Conservation (phyloP, 163 green algal species). For the Coccomyxa subellipsoidea region DNA sequence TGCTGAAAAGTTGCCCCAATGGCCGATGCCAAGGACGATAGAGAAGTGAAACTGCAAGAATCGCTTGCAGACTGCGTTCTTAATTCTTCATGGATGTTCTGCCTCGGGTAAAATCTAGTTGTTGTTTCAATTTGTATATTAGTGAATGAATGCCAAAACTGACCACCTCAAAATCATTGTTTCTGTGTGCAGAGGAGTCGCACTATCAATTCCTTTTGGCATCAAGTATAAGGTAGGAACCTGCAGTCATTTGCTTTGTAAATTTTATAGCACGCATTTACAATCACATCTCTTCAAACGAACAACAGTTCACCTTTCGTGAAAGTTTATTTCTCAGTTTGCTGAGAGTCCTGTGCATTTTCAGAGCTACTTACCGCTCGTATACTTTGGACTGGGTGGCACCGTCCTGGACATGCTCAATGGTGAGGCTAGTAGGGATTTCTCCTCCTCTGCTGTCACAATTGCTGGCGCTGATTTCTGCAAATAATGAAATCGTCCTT, state of each 20-base stretch:
- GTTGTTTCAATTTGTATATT: neutral
- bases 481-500: neutral
- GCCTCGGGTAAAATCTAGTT: neutral
- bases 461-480: neutral
- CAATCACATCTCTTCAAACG: neutral
- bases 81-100: neutral
- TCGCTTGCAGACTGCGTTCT: neutral
- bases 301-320: neutral
- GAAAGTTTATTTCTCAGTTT: neutral
- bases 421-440: neutral
- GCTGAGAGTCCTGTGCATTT: neutral
- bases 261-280: neutral
- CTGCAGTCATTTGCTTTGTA: neutral
- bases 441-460: neutral
- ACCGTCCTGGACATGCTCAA: conserved; percentile 10
- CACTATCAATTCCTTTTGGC: neutral
- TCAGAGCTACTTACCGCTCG: conserved; percentile 12
- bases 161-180: neutral
- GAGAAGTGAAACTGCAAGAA: neutral
- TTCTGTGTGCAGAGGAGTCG: neutral
- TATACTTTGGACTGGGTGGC: conserved; percentile 3
- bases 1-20: neutral
- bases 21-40: neutral
- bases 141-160: neutral
- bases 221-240: neutral